Base-by-base conservation (phyloP, 495 filamentous ascomycete species). In the Choiromyces venosus region DNA sequence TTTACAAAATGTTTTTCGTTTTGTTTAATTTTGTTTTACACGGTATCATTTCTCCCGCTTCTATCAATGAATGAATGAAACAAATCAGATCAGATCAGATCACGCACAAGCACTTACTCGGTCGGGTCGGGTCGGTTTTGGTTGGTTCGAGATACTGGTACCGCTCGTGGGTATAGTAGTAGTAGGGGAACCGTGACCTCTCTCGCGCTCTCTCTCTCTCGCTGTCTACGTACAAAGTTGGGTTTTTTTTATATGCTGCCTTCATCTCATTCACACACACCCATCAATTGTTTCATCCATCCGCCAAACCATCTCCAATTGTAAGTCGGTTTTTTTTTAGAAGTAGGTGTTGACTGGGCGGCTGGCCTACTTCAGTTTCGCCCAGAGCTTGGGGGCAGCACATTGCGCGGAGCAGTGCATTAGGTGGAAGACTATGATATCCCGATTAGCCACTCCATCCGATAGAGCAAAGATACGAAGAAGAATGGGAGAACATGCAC, bases 361-460 rank as follows among this genome's bases (percentile, higher is more conserved):
- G 21, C 25, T 64, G n/a, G 69, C 85, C 87, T 94, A 99, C 87
- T 96, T 96, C 82, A 98, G 90, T 81, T 87, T 82, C 72, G 89
- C 87, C 87, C 91, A 99, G 82, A 99, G 90, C 89, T 96, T 97
- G 78, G 95, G 96, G 56, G 94, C 96, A 70, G 95, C 95, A 82
- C 94, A 98, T 82, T 89, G 84, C 80, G 87, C 90, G 71, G 93
- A 92, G 85, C 95, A 99, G 87, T 98, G 95, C 77, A 91, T 88
- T 79, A 98, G 90, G 85, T 99, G 95, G 90, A 99, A 99, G 88
- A 97, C 95, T 99, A 74, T 42, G 44, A 18, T 37, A 65, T 37
- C 52, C 52, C 52, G 25, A 46, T 67, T 21, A 69, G 29, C 67
- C 29, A 73, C 37, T 35, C 38, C 18, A 25, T 66, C 40, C 33